Conservation (phyloP, 2,329 filamentous ascomycete species). For the Botryotinia narcissicola region DNA sequence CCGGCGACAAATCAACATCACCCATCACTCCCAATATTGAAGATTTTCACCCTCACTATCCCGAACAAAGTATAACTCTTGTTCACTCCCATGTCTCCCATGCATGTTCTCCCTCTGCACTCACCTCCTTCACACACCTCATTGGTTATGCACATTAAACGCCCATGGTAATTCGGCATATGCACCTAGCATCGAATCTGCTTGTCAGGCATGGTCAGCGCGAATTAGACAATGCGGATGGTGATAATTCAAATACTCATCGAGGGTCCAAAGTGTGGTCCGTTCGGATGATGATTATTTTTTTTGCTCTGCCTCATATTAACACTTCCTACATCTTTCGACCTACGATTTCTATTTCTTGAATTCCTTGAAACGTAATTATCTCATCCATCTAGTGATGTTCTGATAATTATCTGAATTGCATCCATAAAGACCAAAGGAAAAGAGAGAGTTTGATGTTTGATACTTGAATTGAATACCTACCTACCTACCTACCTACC, state of each 20-base stretch:
- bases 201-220: conserved; percentile 12
- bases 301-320: not conserved
- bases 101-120: not conserved
- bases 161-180: not conserved
- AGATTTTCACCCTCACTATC: not conserved
- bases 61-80: not conserved
- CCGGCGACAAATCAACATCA: not conserved
- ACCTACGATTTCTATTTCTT: not conserved
- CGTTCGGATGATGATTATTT: not conserved
- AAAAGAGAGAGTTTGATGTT: not conserved
- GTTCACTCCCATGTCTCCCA: not conserved
- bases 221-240: not conserved
- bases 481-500: not conserved
- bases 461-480: not conserved
- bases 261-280: conserved; percentile 8
- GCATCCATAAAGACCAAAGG: not conserved
- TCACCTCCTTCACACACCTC: not conserved
- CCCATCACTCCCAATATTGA: not conserved
- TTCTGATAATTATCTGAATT: not conserved
- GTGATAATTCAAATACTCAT: conserved; percentile 1
- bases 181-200: not conserved
- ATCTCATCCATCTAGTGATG: conserved; percentile 8
- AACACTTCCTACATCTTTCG: not conserved
- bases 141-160: conserved; percentile 6
- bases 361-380: not conserved